Evolutionary conservation across 352 stramenopile genomes (phyloP).

Genomic region (Phytophthora constricta): DNA sequence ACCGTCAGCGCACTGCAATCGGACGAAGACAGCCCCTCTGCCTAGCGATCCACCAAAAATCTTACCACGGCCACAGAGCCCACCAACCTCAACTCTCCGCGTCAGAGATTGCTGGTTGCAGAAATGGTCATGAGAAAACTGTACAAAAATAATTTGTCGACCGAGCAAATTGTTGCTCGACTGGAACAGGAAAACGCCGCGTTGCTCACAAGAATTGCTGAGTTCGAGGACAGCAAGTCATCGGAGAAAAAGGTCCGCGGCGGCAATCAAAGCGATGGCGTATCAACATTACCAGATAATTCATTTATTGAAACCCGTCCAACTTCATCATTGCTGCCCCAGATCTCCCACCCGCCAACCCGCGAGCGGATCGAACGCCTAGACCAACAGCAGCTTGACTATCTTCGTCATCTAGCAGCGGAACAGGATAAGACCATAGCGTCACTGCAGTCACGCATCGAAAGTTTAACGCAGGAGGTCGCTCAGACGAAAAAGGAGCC

Average conservation of each 20-base stretch:
- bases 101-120: conserved; percentile 52
- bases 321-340: neutral
- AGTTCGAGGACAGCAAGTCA: conserved; percentile 14
- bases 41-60: neutral
- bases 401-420: conserved; percentile 50
- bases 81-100: conserved; percentile 44
- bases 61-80: neutral
- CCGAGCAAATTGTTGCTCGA: conserved; percentile 37
- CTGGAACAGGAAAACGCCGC: conserved; percentile 36
- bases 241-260: neutral
- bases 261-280: neutral
- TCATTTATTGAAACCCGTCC: neutral
- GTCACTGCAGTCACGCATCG: conserved; percentile 49
- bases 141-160: conserved; percentile 58
- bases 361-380: conserved; percentile 40
- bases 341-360: conserved; percentile 23
- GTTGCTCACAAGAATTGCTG: conserved; percentile 23
- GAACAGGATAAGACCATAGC: conserved; percentile 62
- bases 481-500: conserved; percentile 6
- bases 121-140: conserved; percentile 72
- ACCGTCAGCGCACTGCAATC: neutral
- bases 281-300: neutral
- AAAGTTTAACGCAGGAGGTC: conserved; percentile 44
- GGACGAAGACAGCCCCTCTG: neutral
- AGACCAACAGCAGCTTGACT: conserved; percentile 53